A percentile compares a stretch with the other conserved stretches of the same genome.
phyloP scores from a whole-genome alignment of 169 alveolate genomes.

The Fabrea salina region DNA sequence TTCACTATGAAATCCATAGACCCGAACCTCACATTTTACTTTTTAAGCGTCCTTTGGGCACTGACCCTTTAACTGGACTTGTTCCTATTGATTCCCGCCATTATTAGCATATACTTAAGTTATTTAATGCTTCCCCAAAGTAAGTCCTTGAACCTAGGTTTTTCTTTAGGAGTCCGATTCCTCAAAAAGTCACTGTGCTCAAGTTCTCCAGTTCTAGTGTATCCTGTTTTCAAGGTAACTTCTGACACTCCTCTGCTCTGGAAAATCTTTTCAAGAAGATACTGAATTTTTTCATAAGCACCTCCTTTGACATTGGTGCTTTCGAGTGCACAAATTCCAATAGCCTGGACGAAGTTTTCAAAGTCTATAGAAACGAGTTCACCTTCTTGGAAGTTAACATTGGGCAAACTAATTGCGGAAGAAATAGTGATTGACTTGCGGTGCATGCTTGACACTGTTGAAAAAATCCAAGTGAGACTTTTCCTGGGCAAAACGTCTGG shows the following conservation, averaged over 20 bases:
- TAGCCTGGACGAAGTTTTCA: conserved; percentile 3
- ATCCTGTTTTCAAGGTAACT: not conserved
- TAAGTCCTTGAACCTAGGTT: too few species aligned
- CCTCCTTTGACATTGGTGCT: not conserved
- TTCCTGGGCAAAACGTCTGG: not conserved
- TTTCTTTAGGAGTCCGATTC: too few species aligned
- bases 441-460: not conserved
- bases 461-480: not conserved
- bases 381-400: not conserved
- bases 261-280: not conserved
- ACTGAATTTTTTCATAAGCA: not conserved
- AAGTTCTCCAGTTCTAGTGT: not conserved
- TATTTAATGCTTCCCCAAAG: too few species aligned
- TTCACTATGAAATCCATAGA: conserved; percentile 76
- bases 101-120: not conserved
- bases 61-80: conserved; percentile 86
- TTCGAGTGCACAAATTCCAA: not conserved
- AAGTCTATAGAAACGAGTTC: not conserved
- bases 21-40: conserved; percentile 91
- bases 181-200: not conserved
- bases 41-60: conserved; percentile 88
- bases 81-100: not conserved
- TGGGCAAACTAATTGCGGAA: not conserved
- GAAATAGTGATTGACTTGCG: not conserved
- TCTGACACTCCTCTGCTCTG: conserved; percentile 7